These are phyloP conservation scores for Lanzia echinophila DNA, from an alignment of 2,329 filamentous ascomycete species.

Conservation along the genomic window DNA sequence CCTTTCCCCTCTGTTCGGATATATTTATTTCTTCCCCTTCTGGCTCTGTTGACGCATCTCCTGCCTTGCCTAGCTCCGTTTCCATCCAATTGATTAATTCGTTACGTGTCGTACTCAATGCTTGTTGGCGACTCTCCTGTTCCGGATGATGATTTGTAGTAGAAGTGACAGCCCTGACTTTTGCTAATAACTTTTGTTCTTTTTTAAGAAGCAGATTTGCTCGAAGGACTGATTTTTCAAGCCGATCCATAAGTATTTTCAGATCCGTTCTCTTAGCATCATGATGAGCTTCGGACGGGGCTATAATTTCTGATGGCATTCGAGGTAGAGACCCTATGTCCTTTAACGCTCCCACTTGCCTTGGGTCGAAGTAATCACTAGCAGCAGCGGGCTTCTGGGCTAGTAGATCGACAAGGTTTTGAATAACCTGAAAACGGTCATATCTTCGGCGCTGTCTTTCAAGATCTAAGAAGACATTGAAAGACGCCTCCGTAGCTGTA, in stretches of 20 bases:
- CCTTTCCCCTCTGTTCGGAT: constrained; percentile 16
- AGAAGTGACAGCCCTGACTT: constrained; percentile 28
- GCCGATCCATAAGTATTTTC: constrained; percentile 40
- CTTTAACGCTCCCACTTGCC: constrained; percentile 17
- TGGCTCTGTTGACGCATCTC: constrained; percentile 30
- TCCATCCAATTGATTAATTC: constrained; percentile 62
- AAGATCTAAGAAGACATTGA: constrained; percentile 47
- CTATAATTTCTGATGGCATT: constrained; percentile 25
- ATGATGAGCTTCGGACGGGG: constrained; percentile 6
- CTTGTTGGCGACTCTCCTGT: constrained; percentile 34
- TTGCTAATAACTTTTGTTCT: constrained; percentile 49
- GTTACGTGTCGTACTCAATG: constrained; percentile 49
- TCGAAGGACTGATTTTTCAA: constrained; percentile 53
- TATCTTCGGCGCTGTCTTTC: constrained; percentile 47
- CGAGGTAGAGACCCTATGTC: constrained; percentile 22
- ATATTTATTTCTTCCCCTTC: constrained; percentile 13
- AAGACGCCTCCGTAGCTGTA: constrained; percentile 13
- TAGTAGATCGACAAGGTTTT: constrained; percentile 45
- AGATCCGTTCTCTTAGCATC: constrained; percentile 37
- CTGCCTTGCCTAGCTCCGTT: constrained; percentile 49
- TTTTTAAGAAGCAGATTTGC: constrained; percentile 50
- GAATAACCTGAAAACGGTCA: constrained; percentile 43
- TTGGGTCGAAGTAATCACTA: constrained; percentile 41
- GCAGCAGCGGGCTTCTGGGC: constrained; percentile 45
- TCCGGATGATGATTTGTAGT: background rate